phyloP scores from a whole-genome alignment of 352 stramenopile species.

The Phytophthora syringae region DNA sequence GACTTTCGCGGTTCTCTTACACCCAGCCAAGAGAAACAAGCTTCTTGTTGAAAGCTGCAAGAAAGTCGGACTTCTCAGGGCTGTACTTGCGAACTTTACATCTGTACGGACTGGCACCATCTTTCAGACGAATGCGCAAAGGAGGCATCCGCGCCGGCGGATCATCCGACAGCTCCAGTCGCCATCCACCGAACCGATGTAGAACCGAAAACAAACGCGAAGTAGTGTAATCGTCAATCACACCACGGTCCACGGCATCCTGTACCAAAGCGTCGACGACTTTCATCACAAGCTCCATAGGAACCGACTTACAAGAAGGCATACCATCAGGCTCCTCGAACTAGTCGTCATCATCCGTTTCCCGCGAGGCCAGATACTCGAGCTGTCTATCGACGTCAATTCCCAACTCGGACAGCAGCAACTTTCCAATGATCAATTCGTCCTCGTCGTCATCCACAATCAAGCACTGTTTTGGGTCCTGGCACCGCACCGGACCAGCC shows the following conservation, averaged over 20 bases:
- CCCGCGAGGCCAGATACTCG: neutral
- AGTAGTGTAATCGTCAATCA: conserved; percentile 4
- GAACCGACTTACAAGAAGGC: neutral
- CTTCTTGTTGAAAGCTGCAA: conserved; percentile 2
- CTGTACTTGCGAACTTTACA: conserved; percentile 17
- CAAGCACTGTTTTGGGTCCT: conserved; percentile 1
- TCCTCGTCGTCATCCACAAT: conserved; percentile 8
- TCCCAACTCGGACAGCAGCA: neutral
- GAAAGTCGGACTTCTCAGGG: conserved; percentile 4
- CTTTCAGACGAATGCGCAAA: conserved; percentile 2
- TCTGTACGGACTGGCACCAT: neutral
- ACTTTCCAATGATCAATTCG: conserved; percentile 9
- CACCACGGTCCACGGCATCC: conserved; percentile 4
- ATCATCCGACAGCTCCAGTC: conserved; percentile 5
- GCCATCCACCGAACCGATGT: neutral
- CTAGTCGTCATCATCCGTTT: neutral
- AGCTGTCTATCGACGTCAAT: conserved; percentile 14
- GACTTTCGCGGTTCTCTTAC: conserved; percentile 6
- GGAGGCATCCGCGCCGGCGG: conserved; percentile 1
- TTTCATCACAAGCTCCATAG: neutral
- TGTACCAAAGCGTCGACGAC: conserved; percentile 1
- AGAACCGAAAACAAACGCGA: neutral
- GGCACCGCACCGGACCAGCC: neutral
- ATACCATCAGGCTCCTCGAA: conserved; percentile 5
- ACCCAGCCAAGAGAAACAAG: conserved; percentile 6